A percentile compares a stretch with the other conserved stretches of the same genome.
phyloP scores from a whole-genome alignment of 1,284 basidiomycete genomes.

The Porodaedalea pini region DNA sequence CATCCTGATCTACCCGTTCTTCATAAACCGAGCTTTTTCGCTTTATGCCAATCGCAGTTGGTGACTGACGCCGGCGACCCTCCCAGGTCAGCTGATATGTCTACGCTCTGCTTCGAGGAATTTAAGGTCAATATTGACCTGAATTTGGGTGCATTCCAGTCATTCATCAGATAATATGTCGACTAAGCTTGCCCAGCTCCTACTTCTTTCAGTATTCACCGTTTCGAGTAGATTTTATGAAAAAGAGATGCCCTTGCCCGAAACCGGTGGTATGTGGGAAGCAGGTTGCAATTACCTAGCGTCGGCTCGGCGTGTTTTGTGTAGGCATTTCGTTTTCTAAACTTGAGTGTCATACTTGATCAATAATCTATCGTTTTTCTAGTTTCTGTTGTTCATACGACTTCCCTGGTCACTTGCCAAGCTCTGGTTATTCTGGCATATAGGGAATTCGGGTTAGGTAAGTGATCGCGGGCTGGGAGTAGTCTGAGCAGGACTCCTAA shows the following conservation, averaged over 20 bases:
- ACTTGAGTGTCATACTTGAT: constrained; percentile 4
- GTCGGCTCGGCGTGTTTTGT: constrained; percentile 64
- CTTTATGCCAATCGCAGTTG: constrained; percentile 58
- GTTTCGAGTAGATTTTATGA: constrained; percentile 70
- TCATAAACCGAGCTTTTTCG: constrained; percentile 67
- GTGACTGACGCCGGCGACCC: background rate
- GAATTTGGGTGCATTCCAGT: background rate
- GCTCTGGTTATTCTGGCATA: constrained; percentile 75
- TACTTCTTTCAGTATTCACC: constrained; percentile 77
- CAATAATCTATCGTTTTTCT: constrained; percentile 11
- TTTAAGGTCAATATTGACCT: constrained; percentile 30
- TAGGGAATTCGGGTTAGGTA: constrained; percentile 78
- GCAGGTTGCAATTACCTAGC: constrained; percentile 67
- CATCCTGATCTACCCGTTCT: constrained; percentile 77
- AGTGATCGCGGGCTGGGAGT: constrained; percentile 16
- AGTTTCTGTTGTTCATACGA: constrained; percentile 67
- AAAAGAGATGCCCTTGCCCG: constrained; percentile 41
- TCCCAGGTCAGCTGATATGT: background rate
- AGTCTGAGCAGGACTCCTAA: background rate
- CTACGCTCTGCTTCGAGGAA: constrained; percentile 26
- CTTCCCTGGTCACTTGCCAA: constrained; percentile 68
- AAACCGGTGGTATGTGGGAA: constrained; percentile 63
- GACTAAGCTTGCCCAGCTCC: constrained; percentile 56
- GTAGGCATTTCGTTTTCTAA: constrained; percentile 39
- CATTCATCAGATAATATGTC: constrained; percentile 30